phyloP scores from a whole-genome alignment of 1,284 basidiomycete genomes.

The Cerioporus squamosus region DNA sequence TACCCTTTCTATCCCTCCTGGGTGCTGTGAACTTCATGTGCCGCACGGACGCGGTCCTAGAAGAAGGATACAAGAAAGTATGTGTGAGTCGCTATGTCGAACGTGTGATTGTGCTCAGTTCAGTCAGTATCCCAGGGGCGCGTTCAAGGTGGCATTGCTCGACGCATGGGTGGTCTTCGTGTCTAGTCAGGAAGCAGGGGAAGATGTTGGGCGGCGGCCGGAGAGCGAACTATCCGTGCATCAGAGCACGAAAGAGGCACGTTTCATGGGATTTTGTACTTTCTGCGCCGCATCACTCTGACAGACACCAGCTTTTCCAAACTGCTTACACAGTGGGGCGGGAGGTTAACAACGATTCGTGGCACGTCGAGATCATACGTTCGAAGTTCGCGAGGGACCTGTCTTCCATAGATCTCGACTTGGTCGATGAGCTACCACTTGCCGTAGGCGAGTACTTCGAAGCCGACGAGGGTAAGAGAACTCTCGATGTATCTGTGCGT shows the following conservation, averaged over 20 bases:
- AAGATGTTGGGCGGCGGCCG: conserved; percentile 35
- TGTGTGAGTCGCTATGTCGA: not conserved
- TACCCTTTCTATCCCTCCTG: conserved; percentile 40
- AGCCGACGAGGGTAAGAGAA: conserved; percentile 2
- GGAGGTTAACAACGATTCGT: conserved; percentile 26
- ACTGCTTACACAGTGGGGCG: conserved; percentile 25
- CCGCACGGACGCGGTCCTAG: not conserved
- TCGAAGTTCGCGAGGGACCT: conserved; percentile 29
- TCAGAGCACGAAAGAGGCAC: conserved; percentile 31
- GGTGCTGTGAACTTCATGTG: not conserved
- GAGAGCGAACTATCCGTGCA: conserved; percentile 36
- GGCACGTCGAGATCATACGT: conserved; percentile 32
- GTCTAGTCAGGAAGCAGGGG: conserved; percentile 23
- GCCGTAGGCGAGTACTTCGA: conserved; percentile 20
- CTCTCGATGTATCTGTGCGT: not conserved
- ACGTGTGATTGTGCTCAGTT: not conserved
- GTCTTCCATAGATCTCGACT: conserved; percentile 23
- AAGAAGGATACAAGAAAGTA: not conserved
- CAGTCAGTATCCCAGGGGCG: conserved; percentile 21
- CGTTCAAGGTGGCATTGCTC: conserved; percentile 41
- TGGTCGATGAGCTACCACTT: conserved; percentile 32
- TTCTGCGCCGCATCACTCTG: no score
- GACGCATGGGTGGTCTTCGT: conserved; percentile 37
- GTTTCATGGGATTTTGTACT: not conserved
- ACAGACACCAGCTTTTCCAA: no score